Percentiles rank a stretch among this genome's conserved stretches.
Evolutionary conservation across 805 yeast genomes (phyloP).

Genomic region (Kuraishia borneana): DNA sequence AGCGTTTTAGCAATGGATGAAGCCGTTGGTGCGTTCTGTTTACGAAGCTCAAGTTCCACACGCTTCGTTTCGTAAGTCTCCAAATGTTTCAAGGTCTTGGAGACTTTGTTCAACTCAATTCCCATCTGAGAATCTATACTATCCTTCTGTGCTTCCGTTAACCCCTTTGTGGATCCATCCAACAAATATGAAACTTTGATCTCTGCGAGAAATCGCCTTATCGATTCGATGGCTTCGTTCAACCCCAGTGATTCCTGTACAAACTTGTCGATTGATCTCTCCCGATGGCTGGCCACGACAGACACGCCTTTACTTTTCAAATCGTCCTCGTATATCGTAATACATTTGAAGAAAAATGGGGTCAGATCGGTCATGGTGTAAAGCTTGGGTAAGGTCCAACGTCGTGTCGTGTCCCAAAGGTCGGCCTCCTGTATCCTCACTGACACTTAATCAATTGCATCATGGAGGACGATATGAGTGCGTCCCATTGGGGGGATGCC

Average conservation of each 20-base stretch:
- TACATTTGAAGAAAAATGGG: slow-evolving; percentile 35
- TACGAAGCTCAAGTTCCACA: slow-evolving; percentile 12
- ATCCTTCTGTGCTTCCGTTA: slow-evolving; percentile 15
- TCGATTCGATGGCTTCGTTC: slow-evolving; percentile 18
- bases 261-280: slow-evolving; percentile 23
- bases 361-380: slow-evolving; percentile 33
- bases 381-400: too few species aligned
- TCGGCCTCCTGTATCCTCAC: too few species aligned
- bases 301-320: slow-evolving; percentile 5
- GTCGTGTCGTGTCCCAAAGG: too few species aligned
- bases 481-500: slow-evolving; percentile 55
- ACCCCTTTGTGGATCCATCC: slow-evolving; percentile 9
- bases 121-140: slow-evolving; percentile 44
- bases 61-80: slow-evolving; percentile 43
- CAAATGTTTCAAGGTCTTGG: slow-evolving; percentile 35
- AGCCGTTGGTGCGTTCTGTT: slow-evolving; percentile 1
- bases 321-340: slow-evolving; percentile 27
- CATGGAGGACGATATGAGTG: slow-evolving; percentile 31
- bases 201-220: slow-evolving; percentile 21
- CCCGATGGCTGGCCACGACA: slow-evolving; percentile 4
- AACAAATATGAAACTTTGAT: slow-evolving; percentile 24
- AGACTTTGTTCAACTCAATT: slow-evolving; percentile 37
- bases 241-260: slow-evolving; percentile 26
- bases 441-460: too few species aligned
- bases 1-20: slow-evolving; percentile 5